phyloP scores from a whole-genome alignment of 2,329 filamentous ascomycete genomes.

The Herpomyces periplanetae region DNA sequence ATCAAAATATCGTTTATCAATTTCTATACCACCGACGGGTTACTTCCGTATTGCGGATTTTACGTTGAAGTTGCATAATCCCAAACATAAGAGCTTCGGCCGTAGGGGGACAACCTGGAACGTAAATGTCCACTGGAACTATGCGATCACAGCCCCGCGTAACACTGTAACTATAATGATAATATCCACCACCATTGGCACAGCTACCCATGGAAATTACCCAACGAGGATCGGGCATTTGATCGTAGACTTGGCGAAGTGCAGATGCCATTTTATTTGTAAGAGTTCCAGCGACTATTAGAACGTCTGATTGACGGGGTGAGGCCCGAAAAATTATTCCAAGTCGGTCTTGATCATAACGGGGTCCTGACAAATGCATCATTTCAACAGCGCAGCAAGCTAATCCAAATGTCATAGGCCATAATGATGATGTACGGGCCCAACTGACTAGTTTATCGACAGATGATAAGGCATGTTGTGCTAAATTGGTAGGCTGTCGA shows the following conservation, averaged over 20 bases:
- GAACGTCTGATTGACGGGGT: constrained; percentile 53
- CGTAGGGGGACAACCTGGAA: constrained; percentile 24
- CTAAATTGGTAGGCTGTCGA: no score
- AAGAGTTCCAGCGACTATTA: constrained; percentile 70
- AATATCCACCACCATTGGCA: constrained; percentile 50
- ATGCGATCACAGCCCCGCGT: constrained; percentile 34
- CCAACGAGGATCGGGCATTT: constrained; percentile 75
- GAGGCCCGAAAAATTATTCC: constrained; percentile 72
- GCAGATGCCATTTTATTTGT: constrained; percentile 91
- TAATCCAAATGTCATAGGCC: constrained; percentile 60
- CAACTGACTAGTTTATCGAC: constrained; percentile 46
- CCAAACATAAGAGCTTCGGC: constrained; percentile 15
- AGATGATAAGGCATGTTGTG: no score
- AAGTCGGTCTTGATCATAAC: constrained; percentile 56
- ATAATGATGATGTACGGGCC: constrained; percentile 44
- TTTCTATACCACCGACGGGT: no score
- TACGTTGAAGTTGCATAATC: constrained; percentile 35
- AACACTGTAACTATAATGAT: constrained; percentile 49
- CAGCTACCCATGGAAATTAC: constrained; percentile 53
- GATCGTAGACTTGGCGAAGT: constrained; percentile 61
- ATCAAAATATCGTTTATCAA: no score
- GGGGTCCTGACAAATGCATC: constrained; percentile 61
- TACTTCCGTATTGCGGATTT: constrained; percentile 19
- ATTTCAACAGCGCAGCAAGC: constrained; percentile 69
- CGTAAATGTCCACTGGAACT: constrained; percentile 40